These are phyloP conservation scores for Jaltomata sinuosa DNA, from an alignment of 257 asterid genomes.

Conservation along the genomic window DNA sequence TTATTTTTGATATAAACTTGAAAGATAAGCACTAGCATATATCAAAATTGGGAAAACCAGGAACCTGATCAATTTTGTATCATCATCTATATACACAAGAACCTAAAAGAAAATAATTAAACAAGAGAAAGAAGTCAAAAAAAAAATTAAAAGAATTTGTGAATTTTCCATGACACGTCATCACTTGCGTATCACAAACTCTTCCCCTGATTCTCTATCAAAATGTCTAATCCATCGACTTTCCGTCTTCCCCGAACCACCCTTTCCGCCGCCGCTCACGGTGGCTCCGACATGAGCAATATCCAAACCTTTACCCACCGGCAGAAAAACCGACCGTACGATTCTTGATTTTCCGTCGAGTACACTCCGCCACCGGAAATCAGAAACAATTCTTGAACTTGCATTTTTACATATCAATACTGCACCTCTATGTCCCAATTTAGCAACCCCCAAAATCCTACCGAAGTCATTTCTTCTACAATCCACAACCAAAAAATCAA, in stretches of 20 bases:
- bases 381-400: constrained; percentile 30
- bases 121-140: neutral
- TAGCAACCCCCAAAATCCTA: constrained; percentile 43
- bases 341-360: constrained; percentile 44
- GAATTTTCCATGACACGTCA: neutral
- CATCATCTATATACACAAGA: neutral
- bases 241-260: neutral
- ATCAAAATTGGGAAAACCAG: neutral
- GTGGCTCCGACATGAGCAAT: constrained; percentile 61
- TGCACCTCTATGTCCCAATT: constrained; percentile 64
- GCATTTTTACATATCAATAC: constrained; percentile 78
- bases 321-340: constrained; percentile 62
- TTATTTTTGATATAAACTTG: neutral
- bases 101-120: neutral
- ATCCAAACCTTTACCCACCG: constrained; percentile 82
- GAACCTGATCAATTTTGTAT: neutral
- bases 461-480: constrained; percentile 30
- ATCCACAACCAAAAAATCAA: constrained; percentile 73
- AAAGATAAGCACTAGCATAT: neutral
- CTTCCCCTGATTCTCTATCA: constrained; percentile 56
- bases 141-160: neutral
- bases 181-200: constrained; percentile 17
- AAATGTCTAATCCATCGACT: constrained; percentile 58
- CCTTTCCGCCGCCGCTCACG: constrained; percentile 27
- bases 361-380: constrained; percentile 55